phyloP scores from a whole-genome alignment of 2,329 filamentous ascomycete genomes.

The Alternaria gaisen region DNA sequence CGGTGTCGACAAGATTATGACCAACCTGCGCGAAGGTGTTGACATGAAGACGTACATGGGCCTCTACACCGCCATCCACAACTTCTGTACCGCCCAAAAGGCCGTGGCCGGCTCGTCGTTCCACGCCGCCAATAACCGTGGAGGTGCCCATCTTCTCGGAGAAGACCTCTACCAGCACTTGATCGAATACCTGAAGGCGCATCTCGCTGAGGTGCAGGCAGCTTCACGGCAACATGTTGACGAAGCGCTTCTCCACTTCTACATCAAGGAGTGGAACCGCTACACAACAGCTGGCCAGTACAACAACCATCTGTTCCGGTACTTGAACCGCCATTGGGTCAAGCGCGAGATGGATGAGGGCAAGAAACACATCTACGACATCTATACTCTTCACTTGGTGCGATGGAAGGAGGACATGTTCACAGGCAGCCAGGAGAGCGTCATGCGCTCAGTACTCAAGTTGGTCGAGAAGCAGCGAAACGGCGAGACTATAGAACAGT shows the following conservation, averaged over 20 bases:
- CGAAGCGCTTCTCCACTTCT: slow-evolving; percentile 88
- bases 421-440: slow-evolving; percentile 79
- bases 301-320: slow-evolving; percentile 95
- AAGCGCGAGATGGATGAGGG: slow-evolving; percentile 99
- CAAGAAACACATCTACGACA: slow-evolving; percentile 97
- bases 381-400: slow-evolving; percentile 95
- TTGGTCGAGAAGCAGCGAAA: slow-evolving; percentile 97
- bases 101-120: slow-evolving; percentile 70
- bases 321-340: slow-evolving; percentile 98
- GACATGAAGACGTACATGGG: slow-evolving; percentile 98
- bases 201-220: slow-evolving; percentile 75
- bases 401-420: slow-evolving; percentile 96
- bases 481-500: slow-evolving; percentile 96
- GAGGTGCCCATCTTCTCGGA: slow-evolving; percentile 91
- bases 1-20: slow-evolving; percentile 93
- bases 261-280: slow-evolving; percentile 95
- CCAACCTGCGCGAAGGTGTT: slow-evolving; percentile 87
- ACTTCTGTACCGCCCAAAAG: slow-evolving; percentile 99
- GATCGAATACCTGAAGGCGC: slow-evolving; percentile 81
- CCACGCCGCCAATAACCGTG: slow-evolving; percentile 68
- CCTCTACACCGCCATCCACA: slow-evolving; percentile 96
- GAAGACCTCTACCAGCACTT: slow-evolving; percentile 96
- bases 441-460: slow-evolving; percentile 94
- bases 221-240: slow-evolving; percentile 83
- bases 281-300: slow-evolving; percentile 97